A percentile compares a stretch with the other conserved stretches of the same genome.
Conservation (phyloP, 768 basidiomycete species). For the Macrolepiota fuliginosa region DNA sequence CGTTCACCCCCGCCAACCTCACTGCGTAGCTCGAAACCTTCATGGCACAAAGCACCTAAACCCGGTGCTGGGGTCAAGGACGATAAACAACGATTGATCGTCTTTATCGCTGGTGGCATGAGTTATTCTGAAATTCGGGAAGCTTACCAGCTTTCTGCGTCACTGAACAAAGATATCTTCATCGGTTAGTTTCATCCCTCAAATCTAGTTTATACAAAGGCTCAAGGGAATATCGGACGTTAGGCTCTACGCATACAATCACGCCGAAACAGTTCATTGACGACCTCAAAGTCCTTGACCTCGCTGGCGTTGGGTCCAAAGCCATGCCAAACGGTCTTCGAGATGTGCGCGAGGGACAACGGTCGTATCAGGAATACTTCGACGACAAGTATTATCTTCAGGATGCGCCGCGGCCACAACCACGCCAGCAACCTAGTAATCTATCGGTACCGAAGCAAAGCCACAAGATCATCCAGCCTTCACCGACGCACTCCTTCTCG, state of each 20-base stretch:
- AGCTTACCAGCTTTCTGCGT: constrained; percentile 73
- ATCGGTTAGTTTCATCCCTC: constrained; percentile 56
- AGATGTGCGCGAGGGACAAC: constrained; percentile 40
- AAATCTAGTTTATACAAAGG: not conserved
- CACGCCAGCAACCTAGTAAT: constrained; percentile 33
- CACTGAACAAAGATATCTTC: constrained; percentile 83
- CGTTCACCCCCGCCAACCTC: constrained; percentile 42
- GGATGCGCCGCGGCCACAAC: constrained; percentile 55
- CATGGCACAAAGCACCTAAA: constrained; percentile 80
- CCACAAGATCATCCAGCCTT: constrained; percentile 39
- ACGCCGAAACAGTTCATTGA: constrained; percentile 85
- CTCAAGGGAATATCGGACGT: not conserved
- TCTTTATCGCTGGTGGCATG: constrained; percentile 94
- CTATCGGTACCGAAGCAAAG: constrained; percentile 31
- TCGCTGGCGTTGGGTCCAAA: constrained; percentile 81
- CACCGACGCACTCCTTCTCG: constrained; percentile 51
- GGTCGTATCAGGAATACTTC: constrained; percentile 72
- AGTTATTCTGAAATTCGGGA: constrained; percentile 95
- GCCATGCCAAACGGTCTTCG: constrained; percentile 68
- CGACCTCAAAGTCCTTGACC: constrained; percentile 83
- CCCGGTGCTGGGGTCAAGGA: constrained; percentile 35
- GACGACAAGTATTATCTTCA: constrained; percentile 74
- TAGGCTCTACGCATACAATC: constrained; percentile 89
- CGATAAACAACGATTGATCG: constrained; percentile 75
- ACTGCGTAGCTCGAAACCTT: constrained; percentile 84